Evolutionary conservation across 2,329 filamentous ascomycete genomes (phyloP).

Genomic region (Hymenoscyphus scutula): DNA sequence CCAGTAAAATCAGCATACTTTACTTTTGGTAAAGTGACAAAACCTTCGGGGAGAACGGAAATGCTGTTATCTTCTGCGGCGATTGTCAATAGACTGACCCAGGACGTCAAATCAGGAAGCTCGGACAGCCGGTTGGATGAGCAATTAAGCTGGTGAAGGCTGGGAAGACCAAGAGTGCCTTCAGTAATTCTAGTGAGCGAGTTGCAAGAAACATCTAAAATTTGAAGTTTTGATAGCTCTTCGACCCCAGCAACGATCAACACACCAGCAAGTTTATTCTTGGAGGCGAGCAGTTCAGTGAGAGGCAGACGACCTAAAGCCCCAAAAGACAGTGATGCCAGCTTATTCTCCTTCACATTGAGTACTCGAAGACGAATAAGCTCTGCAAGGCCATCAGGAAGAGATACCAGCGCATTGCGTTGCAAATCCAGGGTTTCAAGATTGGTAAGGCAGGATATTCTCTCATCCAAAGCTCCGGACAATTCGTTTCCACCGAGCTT

Average conservation of each 20-base stretch:
- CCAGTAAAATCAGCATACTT: slow-evolving; percentile 78
- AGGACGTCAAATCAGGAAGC: slow-evolving; percentile 72
- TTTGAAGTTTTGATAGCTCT: slow-evolving; percentile 63
- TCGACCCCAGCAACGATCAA: slow-evolving; percentile 64
- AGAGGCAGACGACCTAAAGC: slow-evolving; percentile 66
- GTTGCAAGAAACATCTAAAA: slow-evolving; percentile 76
- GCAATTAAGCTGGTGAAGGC: slow-evolving; percentile 70
- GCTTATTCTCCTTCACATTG: slow-evolving; percentile 76
- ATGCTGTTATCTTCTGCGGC: slow-evolving; percentile 81
- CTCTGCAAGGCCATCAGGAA: slow-evolving; percentile 66
- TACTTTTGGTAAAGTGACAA: slow-evolving; percentile 64
- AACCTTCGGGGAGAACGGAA: slow-evolving; percentile 70
- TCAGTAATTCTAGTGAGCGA: slow-evolving; percentile 49
- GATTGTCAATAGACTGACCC: slow-evolving; percentile 70
- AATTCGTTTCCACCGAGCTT: slow-evolving; percentile 78
- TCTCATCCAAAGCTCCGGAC: slow-evolving; percentile 62
- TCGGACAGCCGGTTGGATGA: slow-evolving; percentile 74
- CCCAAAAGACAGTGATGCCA: slow-evolving; percentile 70
- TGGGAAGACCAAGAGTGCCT: slow-evolving; percentile 52
- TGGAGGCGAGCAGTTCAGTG: slow-evolving; percentile 69
- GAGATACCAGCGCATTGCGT: slow-evolving; percentile 69
- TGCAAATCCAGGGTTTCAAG: slow-evolving; percentile 82
- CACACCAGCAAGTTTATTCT: slow-evolving; percentile 73
- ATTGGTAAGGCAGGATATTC: slow-evolving; percentile 61
- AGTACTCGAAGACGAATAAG: slow-evolving; percentile 70